These are phyloP conservation scores for Quercus phellos DNA, from an alignment of 331 rosid species.

Conservation along the genomic window DNA sequence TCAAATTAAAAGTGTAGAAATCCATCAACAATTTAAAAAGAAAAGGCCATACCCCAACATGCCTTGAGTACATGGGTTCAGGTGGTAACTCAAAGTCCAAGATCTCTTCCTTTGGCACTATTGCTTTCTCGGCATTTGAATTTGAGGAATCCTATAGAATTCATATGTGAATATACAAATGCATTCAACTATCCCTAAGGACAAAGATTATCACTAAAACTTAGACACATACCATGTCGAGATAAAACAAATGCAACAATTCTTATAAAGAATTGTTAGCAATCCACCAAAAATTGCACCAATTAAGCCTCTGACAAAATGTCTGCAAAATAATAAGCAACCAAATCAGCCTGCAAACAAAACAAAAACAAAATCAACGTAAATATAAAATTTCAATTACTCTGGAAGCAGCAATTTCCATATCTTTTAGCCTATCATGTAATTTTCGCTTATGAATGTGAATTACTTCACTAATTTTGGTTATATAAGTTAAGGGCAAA, in stretches of 20 bases:
- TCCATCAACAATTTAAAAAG: background rate
- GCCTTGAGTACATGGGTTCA: conserved; percentile 30
- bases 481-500: too few species aligned
- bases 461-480: background rate
- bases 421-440: background rate
- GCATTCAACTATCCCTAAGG: conserved; percentile 3
- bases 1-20: background rate
- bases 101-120: conserved; percentile 60
- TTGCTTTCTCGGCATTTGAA: conserved; percentile 29
- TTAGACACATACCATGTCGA: conserved; percentile 5
- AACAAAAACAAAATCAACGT: background rate
- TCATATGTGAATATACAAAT: conserved; percentile 9
- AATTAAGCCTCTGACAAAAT: background rate
- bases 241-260: background rate
- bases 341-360: background rate
- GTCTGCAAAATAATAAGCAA: background rate
- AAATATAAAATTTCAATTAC: background rate
- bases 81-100: conserved; percentile 51
- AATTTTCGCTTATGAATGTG: background rate
- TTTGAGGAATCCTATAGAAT: conserved; percentile 34
- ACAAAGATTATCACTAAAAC: background rate
- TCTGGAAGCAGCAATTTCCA: background rate
- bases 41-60: conserved; percentile 48
- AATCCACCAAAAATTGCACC: conserved; percentile 1
- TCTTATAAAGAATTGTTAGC: background rate